Evolutionary conservation across 2,329 filamentous ascomycete species (phyloP).

Genomic region (Arthrobotrys pseudoclavata): DNA sequence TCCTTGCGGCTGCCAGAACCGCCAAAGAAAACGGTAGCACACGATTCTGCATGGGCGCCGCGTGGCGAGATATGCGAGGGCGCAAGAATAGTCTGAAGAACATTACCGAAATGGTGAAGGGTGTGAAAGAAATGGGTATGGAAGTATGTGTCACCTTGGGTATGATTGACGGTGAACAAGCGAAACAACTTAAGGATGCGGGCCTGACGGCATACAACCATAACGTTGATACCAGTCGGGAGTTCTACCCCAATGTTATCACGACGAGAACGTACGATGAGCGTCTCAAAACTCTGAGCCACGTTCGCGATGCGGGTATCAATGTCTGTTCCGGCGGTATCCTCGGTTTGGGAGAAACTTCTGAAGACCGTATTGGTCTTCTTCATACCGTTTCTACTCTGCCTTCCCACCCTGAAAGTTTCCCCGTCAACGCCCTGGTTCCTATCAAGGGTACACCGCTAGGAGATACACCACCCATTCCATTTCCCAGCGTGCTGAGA

Average conservation of each 20-base stretch:
- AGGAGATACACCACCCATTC: constrained; percentile 78
- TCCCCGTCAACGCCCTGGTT: constrained; percentile 90
- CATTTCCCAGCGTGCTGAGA: constrained; percentile 82
- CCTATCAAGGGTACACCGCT: constrained; percentile 91
- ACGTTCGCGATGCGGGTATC: constrained; percentile 87
- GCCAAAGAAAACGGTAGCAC: constrained; percentile 88
- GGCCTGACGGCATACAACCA: constrained; percentile 94
- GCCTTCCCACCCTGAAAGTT: constrained; percentile 86
- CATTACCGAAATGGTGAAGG: constrained; percentile 86
- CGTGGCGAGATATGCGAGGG: constrained; percentile 93
- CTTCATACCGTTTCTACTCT: constrained; percentile 85
- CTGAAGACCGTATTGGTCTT: constrained; percentile 83
- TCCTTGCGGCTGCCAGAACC: constrained; percentile 80
- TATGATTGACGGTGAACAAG: constrained; percentile 88
- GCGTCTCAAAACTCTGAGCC: constrained; percentile 80
- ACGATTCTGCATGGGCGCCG: constrained; percentile 94
- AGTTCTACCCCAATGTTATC: constrained; percentile 89
- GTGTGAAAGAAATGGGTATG: constrained; percentile 85
- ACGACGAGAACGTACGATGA: constrained; percentile 90
- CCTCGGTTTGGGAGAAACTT: constrained; percentile 83
- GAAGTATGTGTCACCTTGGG: constrained; percentile 93
- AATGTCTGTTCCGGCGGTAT: constrained; percentile 93
- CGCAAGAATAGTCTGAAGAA: constrained; percentile 86
- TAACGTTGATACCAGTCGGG: constrained; percentile 89
- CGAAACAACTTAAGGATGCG: constrained; percentile 83